A percentile compares a stretch with the other conserved stretches of the same genome.
phyloP scores from a whole-genome alignment of 2,329 filamentous ascomycete species.

The Lecanicillium sp. region DNA sequence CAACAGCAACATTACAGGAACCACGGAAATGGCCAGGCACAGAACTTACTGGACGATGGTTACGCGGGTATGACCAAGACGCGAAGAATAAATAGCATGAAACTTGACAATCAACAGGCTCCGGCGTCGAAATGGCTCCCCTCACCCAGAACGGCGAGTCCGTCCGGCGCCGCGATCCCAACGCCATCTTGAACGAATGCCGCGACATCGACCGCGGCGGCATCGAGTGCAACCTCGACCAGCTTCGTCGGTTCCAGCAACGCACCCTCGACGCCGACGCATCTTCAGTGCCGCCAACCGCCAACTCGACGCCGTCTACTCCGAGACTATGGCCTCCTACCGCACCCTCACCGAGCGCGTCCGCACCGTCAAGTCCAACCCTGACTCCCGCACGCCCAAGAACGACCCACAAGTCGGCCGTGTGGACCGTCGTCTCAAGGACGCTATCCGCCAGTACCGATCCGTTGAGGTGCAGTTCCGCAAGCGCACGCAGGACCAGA shows the following conservation, averaged over 20 bases:
- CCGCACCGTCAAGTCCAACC: slow-evolving; percentile 72
- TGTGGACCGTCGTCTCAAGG: slow-evolving; percentile 71
- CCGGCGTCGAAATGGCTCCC: slow-evolving; percentile 64
- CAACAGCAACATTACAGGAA: slow-evolving; percentile 19
- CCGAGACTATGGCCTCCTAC: slow-evolving; percentile 78
- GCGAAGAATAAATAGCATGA: background rate
- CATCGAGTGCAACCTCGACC: slow-evolving; percentile 63
- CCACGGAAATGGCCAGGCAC: background rate
- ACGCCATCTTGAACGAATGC: slow-evolving; percentile 78
- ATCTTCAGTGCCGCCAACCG: slow-evolving; percentile 54
- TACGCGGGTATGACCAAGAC: slow-evolving; percentile 20
- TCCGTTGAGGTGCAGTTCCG: slow-evolving; percentile 71
- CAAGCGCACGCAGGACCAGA: slow-evolving; percentile 72
- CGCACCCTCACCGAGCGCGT: slow-evolving; percentile 71
- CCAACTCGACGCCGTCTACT: slow-evolving; percentile 64
- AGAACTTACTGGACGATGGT: slow-evolving; percentile 16
- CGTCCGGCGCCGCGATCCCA: slow-evolving; percentile 50
- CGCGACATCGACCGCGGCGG: slow-evolving; percentile 71
- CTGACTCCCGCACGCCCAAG: slow-evolving; percentile 62
- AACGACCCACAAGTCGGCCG: slow-evolving; percentile 71
- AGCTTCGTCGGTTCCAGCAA: slow-evolving; percentile 63
- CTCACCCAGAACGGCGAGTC: slow-evolving; percentile 44
- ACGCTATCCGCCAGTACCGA: slow-evolving; percentile 75
- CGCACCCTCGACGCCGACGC: slow-evolving; percentile 69
- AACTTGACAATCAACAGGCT: slow-evolving; percentile 21